Base-by-base conservation (phyloP, 1,139 yeast genomes). In the Lodderomyces jiufengensis region DNA sequence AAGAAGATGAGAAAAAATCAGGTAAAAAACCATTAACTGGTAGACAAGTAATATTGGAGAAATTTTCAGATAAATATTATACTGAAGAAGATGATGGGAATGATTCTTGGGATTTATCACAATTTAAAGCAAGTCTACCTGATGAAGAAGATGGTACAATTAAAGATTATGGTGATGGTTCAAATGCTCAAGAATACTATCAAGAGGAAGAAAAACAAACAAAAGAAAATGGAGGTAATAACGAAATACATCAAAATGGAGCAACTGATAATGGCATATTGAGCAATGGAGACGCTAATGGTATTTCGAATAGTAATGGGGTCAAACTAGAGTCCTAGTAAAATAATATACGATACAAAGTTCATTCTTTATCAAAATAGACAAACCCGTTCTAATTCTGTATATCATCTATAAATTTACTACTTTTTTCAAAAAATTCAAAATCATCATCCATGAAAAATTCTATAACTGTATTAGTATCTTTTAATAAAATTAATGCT, bases 1-100 rank as follows among this genome's bases (percentile, higher is more conserved):
- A 69, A 46, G 77, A 73, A 52, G 65, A 63, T 21, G 78, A 76
- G 48, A 66, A 62, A 41, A 73, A 62, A 48, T 40, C 48, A 3
- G 69, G 61, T 29, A 80, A 71, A 57, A 66, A 65, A 46, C 63
- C 61, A 31, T 65, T 80, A 45, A 78, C 87, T 16, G 98, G 98
- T 50, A 80, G 80, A 59, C 95, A 92, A 63, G 69, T 88, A 42
- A 75, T 92, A 46, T 71, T 80, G 58, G 79, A 83, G 61, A 80
- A 82, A 62, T 85, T 76, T 59, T 68, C 81, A 34, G 92, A 84
- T 52, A 85, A 69, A 45, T 68, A 57, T 49, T 69, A 66, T 47
- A 53, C 70, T 22, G 85, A 78, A 43, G 76, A 71, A 42, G 66
- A 58, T 13, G 68, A 66, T n/a, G 56, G 59, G 24, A 15, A 28